phyloP scores from a whole-genome alignment of 2,329 filamentous ascomycete species.

The Fusarium pseudoanthophilum region DNA sequence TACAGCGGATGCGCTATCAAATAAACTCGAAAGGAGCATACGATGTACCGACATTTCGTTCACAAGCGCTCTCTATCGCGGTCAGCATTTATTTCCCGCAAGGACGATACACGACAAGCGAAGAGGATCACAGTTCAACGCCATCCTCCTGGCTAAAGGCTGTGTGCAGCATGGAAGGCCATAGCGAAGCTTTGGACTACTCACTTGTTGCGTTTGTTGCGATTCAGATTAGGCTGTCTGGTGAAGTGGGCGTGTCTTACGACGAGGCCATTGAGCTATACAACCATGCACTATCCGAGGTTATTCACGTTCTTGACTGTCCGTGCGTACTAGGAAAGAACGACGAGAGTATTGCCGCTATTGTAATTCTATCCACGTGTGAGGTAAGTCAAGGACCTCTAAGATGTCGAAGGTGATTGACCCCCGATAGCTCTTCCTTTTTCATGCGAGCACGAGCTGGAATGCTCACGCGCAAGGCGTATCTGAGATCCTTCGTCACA shows the following conservation, averaged over 20 bases:
- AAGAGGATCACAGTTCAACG: not conserved
- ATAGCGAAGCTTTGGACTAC: not conserved
- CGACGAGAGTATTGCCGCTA: constrained; percentile 1
- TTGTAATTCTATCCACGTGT: constrained; percentile 7
- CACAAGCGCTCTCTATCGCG: not conserved
- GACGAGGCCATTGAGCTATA: not conserved
- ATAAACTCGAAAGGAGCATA: not conserved
- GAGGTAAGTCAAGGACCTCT: not conserved
- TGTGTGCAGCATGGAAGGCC: not conserved
- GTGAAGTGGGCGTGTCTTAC: not conserved
- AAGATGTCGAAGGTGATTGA: no score
- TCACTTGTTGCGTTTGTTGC: constrained; percentile 11
- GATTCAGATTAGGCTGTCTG: constrained; percentile 1
- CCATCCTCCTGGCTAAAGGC: not conserved
- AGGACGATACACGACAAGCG: rapidly evolving
- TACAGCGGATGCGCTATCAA: not conserved
- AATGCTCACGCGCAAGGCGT: constrained; percentile 5
- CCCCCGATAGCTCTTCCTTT: not conserved
- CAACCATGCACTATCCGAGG: not conserved
- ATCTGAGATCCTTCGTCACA: constrained; percentile 5
- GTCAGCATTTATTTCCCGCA: not conserved
- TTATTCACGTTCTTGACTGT: not conserved
- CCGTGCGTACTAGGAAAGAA: not conserved
- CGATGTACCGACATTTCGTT: not conserved
- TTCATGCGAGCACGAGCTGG: not conserved